These are phyloP conservation scores for Trichosanthes truncata DNA, from an alignment of 306 rosid genomes.

Conservation along the genomic window DNA sequence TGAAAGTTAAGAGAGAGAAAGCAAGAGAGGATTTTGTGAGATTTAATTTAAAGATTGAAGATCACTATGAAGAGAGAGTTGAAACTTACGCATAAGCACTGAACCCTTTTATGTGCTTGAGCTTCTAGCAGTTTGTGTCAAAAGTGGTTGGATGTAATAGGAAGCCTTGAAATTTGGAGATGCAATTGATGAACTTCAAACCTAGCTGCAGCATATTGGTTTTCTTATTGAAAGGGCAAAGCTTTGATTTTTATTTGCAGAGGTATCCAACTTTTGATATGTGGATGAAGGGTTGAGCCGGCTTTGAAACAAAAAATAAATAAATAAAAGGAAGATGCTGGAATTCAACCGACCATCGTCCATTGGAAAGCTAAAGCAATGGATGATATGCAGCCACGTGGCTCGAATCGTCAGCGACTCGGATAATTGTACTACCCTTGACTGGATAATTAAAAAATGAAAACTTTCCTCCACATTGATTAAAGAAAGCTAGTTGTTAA, in stretches of 20 bases:
- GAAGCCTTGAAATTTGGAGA: neutral
- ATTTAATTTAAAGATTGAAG: neutral
- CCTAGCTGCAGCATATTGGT: constrained; percentile 4
- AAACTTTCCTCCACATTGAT: neutral
- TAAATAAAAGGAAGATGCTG: constrained; percentile 56
- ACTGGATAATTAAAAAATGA: constrained; percentile 8
- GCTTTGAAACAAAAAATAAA: neutral
- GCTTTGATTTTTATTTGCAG: constrained; percentile 13
- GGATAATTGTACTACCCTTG: constrained; percentile 22
- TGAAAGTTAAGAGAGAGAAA: neutral
- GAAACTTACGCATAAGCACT: constrained; percentile 6
- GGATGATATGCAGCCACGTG: constrained; percentile 59
- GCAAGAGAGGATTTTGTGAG: neutral
- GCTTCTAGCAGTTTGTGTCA: neutral
- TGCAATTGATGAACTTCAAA: neutral
- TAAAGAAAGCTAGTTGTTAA: neutral
- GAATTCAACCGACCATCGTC: constrained; percentile 76
- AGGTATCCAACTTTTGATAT: constrained; percentile 15
- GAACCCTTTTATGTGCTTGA: neutral
- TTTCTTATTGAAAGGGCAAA: constrained; percentile 8
- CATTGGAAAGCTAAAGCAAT: constrained; percentile 62
- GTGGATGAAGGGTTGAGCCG: constrained; percentile 22
- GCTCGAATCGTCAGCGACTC: constrained; percentile 28
- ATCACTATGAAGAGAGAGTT: neutral
- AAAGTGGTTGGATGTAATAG: neutral